These are phyloP conservation scores for Hyphodiscus hymeniophilus DNA, from an alignment of 495 filamentous ascomycete species.

Conservation along the genomic window DNA sequence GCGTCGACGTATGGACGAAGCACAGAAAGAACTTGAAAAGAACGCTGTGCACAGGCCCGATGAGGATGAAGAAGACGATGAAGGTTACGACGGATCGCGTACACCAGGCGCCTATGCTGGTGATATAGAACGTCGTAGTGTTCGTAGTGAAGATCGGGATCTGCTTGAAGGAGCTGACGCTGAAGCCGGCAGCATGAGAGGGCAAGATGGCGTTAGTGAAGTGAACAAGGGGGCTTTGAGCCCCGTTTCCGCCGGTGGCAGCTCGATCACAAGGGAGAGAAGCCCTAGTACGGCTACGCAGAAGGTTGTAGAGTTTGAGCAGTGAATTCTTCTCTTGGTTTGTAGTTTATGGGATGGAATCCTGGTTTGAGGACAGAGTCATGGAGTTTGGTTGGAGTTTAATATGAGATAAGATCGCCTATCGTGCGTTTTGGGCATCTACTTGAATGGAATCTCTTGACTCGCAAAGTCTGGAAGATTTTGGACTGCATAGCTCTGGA, in stretches of 20 bases:
- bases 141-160: constrained; percentile 68
- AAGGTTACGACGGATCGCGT: constrained; percentile 46
- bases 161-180: constrained; percentile 74
- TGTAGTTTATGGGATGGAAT: too few relatives aligned
- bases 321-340: constrained; percentile 1
- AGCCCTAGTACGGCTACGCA: constrained; percentile 26
- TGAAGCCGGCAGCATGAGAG: constrained; percentile 35
- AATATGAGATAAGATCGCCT: too few relatives aligned
- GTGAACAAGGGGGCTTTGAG: constrained; percentile 11
- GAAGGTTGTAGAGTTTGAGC: constrained; percentile 35
- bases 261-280: constrained; percentile 4
- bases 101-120: constrained; percentile 23
- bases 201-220: constrained; percentile 13
- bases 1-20: constrained; percentile 84
- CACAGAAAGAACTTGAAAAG: constrained; percentile 74
- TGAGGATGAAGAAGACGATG: constrained; percentile 71
- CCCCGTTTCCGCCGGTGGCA: constrained; percentile 1
- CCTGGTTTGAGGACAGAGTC: too few relatives aligned
- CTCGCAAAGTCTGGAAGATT: too few relatives aligned
- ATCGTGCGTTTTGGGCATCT: too few relatives aligned
- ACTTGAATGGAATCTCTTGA: too few relatives aligned
- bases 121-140: constrained; percentile 48
- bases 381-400: too few relatives aligned
- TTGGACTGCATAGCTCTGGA: too few relatives aligned
- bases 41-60: constrained; percentile 55